Evolutionary conservation across 2,329 filamentous ascomycete species (phyloP).

Genomic region (Xylaria sp.): DNA sequence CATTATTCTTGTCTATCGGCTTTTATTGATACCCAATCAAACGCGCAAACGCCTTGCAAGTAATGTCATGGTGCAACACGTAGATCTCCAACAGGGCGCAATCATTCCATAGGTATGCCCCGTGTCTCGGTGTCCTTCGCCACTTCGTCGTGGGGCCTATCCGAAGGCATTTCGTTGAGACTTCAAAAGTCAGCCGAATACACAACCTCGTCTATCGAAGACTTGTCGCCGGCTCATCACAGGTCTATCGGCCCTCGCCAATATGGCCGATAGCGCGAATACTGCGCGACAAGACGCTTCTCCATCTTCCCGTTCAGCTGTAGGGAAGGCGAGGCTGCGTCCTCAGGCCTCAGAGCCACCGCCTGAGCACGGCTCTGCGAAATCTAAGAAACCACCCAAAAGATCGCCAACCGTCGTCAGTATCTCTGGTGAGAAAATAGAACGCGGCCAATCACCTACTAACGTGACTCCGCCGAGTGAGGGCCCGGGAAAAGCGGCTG

Average conservation of each 20-base stretch:
- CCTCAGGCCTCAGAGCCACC: conserved; percentile 35
- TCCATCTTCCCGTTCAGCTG: conserved; percentile 32
- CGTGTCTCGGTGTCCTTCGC: conserved; percentile 35
- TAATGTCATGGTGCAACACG: conserved; percentile 42
- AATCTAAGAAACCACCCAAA: conserved; percentile 29
- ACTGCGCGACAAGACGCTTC: conserved; percentile 34
- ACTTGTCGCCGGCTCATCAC: conserved; percentile 18
- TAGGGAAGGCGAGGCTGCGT: conserved; percentile 39
- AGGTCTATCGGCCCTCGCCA: conserved; percentile 31
- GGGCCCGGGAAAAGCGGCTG: background rate
- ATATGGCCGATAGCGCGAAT: conserved; percentile 43
- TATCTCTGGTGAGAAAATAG: conserved; percentile 13
- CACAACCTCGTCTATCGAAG: conserved; percentile 11
- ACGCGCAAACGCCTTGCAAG: conserved; percentile 29
- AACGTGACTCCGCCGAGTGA: conserved; percentile 18
- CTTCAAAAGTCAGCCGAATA: conserved; percentile 17
- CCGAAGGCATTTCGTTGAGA: conserved; percentile 32
- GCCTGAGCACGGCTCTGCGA: conserved; percentile 25
- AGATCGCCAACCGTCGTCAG: conserved; percentile 25
- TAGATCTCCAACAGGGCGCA: conserved; percentile 27
- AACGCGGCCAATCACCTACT: conserved; percentile 23
- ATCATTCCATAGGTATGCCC: conserved; percentile 41
- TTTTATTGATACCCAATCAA: conserved; percentile 41
- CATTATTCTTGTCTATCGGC: conserved; percentile 27
- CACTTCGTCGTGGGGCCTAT: conserved; percentile 27